Conservation (phyloP, 345 rosid species). For the Syzygium aqueum region DNA sequence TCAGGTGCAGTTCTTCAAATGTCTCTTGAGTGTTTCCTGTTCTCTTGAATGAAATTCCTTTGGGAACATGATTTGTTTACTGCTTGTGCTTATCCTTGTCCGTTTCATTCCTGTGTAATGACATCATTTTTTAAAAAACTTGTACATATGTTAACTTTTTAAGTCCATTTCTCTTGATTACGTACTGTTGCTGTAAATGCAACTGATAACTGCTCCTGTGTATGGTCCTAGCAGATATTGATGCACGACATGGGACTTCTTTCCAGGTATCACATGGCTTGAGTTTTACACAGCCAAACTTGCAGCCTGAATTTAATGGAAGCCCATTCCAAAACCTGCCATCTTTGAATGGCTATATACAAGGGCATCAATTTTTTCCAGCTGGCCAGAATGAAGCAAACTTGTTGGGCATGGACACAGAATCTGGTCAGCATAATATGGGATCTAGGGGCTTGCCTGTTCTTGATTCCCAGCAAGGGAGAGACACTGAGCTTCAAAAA, state of each 20-base stretch:
- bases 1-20: constrained; percentile 16
- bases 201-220: not conserved
- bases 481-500: constrained; percentile 4
- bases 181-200: not conserved
- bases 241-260: constrained; percentile 10
- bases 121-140: not conserved
- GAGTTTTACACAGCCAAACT: constrained; percentile 9
- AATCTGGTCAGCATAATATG: not conserved
- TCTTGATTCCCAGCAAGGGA: not conserved
- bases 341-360: constrained; percentile 9
- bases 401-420: not conserved
- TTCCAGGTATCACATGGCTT: constrained; percentile 3
- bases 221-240: constrained; percentile 16
- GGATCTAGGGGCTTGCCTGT: not conserved
- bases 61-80: not conserved
- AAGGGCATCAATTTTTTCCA: constrained; percentile 9
- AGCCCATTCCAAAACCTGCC: constrained; percentile 10
- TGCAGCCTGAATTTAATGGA: constrained; percentile 14
- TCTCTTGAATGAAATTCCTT: not conserved
- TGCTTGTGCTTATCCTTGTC: not conserved
- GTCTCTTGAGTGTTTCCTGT: not conserved
- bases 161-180: not conserved
- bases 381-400: constrained; percentile 4
- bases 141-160: not conserved
- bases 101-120: not conserved